A percentile compares a stretch with the other conserved stretches of the same genome.
Evolutionary conservation across 495 filamentous ascomycete genomes (phyloP).

Genomic region (Achaetomiella virescens): DNA sequence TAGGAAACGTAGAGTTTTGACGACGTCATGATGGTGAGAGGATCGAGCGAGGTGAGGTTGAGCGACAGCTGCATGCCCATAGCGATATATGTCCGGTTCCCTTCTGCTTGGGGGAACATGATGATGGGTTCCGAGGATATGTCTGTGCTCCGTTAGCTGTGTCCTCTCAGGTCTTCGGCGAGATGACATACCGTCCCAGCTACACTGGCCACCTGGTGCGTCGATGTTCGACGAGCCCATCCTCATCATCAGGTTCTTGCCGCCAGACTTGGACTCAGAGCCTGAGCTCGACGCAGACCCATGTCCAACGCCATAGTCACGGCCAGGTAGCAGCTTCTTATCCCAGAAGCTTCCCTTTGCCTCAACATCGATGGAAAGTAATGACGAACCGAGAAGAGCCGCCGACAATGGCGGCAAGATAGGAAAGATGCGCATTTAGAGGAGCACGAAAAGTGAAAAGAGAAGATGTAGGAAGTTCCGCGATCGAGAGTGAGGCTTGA

Average conservation of each 20-base stretch:
- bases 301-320: not conserved
- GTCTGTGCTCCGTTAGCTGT: slow-evolving; percentile 11
- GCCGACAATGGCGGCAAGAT: not conserved
- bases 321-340: not conserved
- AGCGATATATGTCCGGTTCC: slow-evolving; percentile 19
- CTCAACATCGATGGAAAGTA: not conserved
- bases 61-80: slow-evolving; percentile 9
- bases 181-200: slow-evolving; percentile 13
- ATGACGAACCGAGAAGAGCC: slow-evolving; percentile 1
- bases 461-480: not conserved
- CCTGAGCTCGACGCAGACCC: not conserved
- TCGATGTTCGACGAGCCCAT: slow-evolving; percentile 10
- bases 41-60: slow-evolving; percentile 12
- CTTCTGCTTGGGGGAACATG: slow-evolving; percentile 5
- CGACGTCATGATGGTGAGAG: not conserved
- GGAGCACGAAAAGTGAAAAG: not conserved
- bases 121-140: slow-evolving; percentile 13
- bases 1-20: slow-evolving; percentile 12
- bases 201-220: slow-evolving; percentile 8
- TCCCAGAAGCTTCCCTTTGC: not conserved
- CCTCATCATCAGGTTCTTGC: slow-evolving; percentile 4
- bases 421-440: slow-evolving; percentile 1
- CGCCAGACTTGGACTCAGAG: not conserved
- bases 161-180: not conserved
- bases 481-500: not conserved